These are phyloP conservation scores for Dactylonectria macrodidyma DNA, from an alignment of 2,329 filamentous ascomycete genomes.

Conservation along the genomic window DNA sequence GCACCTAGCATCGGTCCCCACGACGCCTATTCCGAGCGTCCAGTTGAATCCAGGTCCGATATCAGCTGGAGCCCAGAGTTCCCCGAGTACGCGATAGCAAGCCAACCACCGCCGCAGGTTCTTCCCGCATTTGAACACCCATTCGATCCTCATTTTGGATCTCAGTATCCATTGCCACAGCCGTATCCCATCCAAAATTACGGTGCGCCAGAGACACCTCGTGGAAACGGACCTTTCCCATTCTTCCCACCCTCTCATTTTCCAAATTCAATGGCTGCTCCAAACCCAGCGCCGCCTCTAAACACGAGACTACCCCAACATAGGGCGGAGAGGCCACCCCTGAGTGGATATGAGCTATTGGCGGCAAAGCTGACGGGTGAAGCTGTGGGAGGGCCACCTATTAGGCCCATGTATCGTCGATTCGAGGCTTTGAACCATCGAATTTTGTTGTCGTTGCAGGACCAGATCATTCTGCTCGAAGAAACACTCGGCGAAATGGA, in stretches of 20 bases:
- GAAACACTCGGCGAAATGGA: constrained; percentile 82
- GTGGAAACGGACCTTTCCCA: constrained; percentile 18
- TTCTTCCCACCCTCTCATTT: constrained; percentile 29
- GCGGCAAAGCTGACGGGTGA: constrained; percentile 64
- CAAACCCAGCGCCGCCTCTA: background rate
- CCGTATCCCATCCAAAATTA: constrained; percentile 15
- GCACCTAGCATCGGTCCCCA: constrained; percentile 70
- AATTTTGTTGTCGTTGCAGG: constrained; percentile 85
- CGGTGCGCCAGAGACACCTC: constrained; percentile 22
- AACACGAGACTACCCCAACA: constrained; percentile 13
- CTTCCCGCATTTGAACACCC: constrained; percentile 21
- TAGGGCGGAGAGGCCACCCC: constrained; percentile 56
- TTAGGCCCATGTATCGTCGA: constrained; percentile 81
- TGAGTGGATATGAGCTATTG: constrained; percentile 74
- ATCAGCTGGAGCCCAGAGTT: constrained; percentile 33
- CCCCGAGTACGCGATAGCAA: constrained; percentile 21
- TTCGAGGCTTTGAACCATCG: constrained; percentile 89
- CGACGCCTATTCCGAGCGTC: constrained; percentile 54
- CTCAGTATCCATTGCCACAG: constrained; percentile 10
- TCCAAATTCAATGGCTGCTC: constrained; percentile 13
- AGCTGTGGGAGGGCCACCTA: constrained; percentile 40
- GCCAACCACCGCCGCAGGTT: constrained; percentile 15
- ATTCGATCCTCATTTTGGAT: constrained; percentile 22
- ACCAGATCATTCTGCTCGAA: constrained; percentile 86
- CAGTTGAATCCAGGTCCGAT: constrained; percentile 20